These are phyloP conservation scores for Didymellaceae sp. DNA, from an alignment of 2,329 filamentous ascomycete species.

Conservation along the genomic window DNA sequence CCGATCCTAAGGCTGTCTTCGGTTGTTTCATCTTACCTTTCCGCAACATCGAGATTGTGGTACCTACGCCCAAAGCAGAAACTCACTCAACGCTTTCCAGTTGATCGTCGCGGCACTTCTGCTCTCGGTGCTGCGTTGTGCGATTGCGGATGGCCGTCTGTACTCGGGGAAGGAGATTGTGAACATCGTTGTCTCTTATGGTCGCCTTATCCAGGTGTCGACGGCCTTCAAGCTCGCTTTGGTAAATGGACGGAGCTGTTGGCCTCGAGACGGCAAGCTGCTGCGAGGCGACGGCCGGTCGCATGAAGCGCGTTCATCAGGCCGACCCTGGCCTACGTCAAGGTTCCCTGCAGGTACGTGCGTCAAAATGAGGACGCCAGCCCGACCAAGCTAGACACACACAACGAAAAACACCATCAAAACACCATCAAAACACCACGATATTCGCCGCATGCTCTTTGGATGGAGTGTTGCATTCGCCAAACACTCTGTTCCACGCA, in stretches of 20 bases:
- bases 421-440: constrained; percentile 18
- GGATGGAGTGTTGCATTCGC: constrained; percentile 9
- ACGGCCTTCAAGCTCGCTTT: constrained; percentile 11
- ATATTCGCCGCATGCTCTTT: constrained; percentile 11
- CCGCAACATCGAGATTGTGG: constrained; percentile 30
- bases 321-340: constrained; percentile 23
- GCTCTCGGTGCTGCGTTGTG: neutral
- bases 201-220: constrained; percentile 3
- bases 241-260: constrained; percentile 6
- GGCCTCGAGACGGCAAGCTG: constrained; percentile 16
- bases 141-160: neutral
- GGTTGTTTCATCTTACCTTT: constrained; percentile 37
- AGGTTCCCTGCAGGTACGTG: constrained; percentile 21
- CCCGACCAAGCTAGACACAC: constrained; percentile 21
- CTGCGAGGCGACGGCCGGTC: constrained; percentile 15
- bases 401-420: constrained; percentile 25
- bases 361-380: constrained; percentile 26
- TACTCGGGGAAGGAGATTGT: neutral
- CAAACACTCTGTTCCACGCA: constrained; percentile 1
- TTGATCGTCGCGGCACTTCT: constrained; percentile 12
- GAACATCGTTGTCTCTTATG: constrained; percentile 6
- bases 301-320: constrained; percentile 23
- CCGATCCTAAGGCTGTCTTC: constrained; percentile 25
- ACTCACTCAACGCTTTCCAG: constrained; percentile 12
- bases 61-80: constrained; percentile 23